Evolutionary conservation across 768 basidiomycete genomes (phyloP).

Genomic region (Lactifluus subvellereus): DNA sequence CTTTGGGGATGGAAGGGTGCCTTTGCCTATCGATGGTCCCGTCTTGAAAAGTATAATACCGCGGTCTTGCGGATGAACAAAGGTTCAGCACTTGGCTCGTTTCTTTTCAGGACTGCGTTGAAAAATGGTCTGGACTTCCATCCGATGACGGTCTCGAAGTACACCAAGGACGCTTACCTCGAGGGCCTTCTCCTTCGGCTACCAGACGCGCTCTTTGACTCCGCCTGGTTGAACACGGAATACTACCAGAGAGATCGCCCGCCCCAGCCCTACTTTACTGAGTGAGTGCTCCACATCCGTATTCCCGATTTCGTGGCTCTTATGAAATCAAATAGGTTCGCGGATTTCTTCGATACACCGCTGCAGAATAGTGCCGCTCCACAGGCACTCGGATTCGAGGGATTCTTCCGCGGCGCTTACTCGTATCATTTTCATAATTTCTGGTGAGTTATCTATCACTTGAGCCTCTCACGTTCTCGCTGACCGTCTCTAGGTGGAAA

Average conservation of each 20-base stretch:
- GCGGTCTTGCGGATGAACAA: conserved; percentile 94
- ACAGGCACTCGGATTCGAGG: conserved; percentile 84
- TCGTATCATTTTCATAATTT: conserved; percentile 97
- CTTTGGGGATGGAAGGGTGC: conserved; percentile 96
- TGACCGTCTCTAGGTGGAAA: conserved; percentile 66
- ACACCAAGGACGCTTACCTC: conserved; percentile 82
- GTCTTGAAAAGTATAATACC: conserved; percentile 90
- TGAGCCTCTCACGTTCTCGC: background rate
- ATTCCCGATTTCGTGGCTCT: background rate
- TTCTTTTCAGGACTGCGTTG: conserved; percentile 90
- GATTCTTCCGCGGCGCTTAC: conserved; percentile 93
- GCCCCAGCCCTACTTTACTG: conserved; percentile 88
- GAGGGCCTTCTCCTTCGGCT: conserved; percentile 80
- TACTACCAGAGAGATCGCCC: conserved; percentile 87
- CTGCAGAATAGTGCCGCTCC: conserved; percentile 69
- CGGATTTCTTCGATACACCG: conserved; percentile 85
- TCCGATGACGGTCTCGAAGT: conserved; percentile 89
- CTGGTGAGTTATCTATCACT: conserved; percentile 47
- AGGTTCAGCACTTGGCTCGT: conserved; percentile 83
- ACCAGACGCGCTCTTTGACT: conserved; percentile 94
- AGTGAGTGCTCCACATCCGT: conserved; percentile 41
- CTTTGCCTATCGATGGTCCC: conserved; percentile 95
- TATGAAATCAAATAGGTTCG: conserved; percentile 50
- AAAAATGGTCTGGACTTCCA: conserved; percentile 96
- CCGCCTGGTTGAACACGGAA: conserved; percentile 95